phyloP scores from a whole-genome alignment of 1,139 yeast species.

The Candida frijolesensis region DNA sequence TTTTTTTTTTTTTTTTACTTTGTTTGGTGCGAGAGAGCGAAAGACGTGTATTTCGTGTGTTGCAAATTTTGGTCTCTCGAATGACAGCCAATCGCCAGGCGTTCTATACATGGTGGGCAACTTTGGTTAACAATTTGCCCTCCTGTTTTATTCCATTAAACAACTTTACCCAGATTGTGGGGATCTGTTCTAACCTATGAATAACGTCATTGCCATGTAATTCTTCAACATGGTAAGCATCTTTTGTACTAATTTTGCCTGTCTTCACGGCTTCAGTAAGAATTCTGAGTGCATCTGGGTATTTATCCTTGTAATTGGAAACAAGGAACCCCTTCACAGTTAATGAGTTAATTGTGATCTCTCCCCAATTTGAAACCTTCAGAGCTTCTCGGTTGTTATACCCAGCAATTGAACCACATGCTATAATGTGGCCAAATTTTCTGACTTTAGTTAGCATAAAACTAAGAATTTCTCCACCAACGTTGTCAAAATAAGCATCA shows the following conservation, averaged over 20 bases:
- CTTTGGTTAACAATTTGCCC: conserved; percentile 40
- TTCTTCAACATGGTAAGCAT: conserved; percentile 28
- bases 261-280: conserved; percentile 35
- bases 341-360: conserved; percentile 50
- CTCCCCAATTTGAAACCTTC: conserved; percentile 40
- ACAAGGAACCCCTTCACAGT: conserved; percentile 52
- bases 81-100: too few relatives aligned
- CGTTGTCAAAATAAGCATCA: conserved; percentile 59
- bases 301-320: conserved; percentile 33
- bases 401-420: conserved; percentile 66
- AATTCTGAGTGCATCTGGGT: conserved; percentile 36
- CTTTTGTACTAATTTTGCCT: conserved; percentile 42
- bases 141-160: conserved; percentile 33
- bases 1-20: background rate
- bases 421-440: conserved; percentile 48
- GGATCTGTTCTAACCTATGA: conserved; percentile 27
- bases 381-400: conserved; percentile 47
- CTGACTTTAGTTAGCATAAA: conserved; percentile 43
- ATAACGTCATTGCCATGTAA: conserved; percentile 21
- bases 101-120: conserved; percentile 14
- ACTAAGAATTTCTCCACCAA: conserved; percentile 64
- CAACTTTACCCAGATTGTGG: conserved; percentile 31
- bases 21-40: background rate
- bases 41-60: background rate
- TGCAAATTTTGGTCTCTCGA: too few relatives aligned